Base-by-base conservation (phyloP, 345 rosid species). In the Fremontodendron californicum region DNA sequence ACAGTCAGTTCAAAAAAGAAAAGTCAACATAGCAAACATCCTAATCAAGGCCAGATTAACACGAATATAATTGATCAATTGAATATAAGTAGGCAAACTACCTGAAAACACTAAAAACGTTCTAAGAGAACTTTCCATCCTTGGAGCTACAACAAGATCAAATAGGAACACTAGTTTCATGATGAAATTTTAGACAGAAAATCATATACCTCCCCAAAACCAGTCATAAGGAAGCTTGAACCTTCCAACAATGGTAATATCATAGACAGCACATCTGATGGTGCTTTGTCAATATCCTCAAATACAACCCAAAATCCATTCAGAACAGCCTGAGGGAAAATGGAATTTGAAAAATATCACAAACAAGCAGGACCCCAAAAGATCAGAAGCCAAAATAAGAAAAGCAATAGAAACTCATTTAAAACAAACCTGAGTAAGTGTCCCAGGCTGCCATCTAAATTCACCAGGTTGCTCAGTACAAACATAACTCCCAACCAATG, bases 361-460 rank as follows among this genome's bases (percentile, higher is more conserved):
- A 54, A 39, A 76, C 51, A 51, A 49, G 52, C 63, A 55, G 3
- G 48, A 65, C 19, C 21, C 29, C 18, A 23, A 33, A 19, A 74
- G 4, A 15, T 1, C 1, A 27, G 77, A 2, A 62, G 58, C 45
- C 42, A 43, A 61, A 58, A 25, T 64, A 67, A 73, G 71, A 64
- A 83, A 48, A 74, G 51, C 68, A 67, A 83, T 37, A 61, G 43
- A 18, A 25, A 52, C 21, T 64, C 52, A 64, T 37, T 73, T 5
- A 57, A 45, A 73, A 82, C 81, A 88, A 79, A 95, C 99, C 96
- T 96, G 99, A 40, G 92, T 89, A 78, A 93, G 94, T 19, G 97
- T 90, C 40, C 99, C 99, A 78, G 93, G 97, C 78, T 93, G 99
- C 99, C 99, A 96, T 85, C 82, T 90, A 86, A 96, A 93, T 86